Evolutionary conservation across 768 basidiomycete species (phyloP).

Genomic region (Leccinum subgranulosum): DNA sequence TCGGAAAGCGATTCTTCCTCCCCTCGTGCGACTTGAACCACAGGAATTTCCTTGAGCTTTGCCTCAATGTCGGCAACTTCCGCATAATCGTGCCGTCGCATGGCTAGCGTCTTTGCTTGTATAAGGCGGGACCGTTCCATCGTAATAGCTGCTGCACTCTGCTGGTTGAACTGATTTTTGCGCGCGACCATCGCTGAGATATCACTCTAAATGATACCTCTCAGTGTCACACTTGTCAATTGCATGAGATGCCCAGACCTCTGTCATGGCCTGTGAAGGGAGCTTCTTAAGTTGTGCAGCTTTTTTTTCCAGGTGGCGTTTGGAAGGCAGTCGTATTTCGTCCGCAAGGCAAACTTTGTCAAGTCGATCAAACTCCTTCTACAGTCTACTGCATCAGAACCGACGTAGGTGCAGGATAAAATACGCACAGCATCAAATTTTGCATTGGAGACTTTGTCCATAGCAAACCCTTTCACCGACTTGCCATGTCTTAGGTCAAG

Average conservation of each 20-base stretch:
- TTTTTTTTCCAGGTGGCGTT: conserved; percentile 65
- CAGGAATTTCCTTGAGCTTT: conserved; percentile 54
- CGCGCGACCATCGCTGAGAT: conserved; percentile 74
- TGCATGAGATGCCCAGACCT: conserved; percentile 46
- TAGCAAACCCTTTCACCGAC: conserved; percentile 54
- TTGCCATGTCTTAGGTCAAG: conserved; percentile 80
- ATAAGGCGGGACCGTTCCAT: conserved; percentile 66
- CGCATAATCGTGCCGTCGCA: conserved; percentile 64
- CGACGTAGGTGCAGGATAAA: neutral
- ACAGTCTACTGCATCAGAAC: conserved; percentile 12
- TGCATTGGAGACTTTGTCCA: conserved; percentile 88
- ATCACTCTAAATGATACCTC: conserved; percentile 56
- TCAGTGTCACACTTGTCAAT: conserved; percentile 8
- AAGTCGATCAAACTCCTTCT: conserved; percentile 77
- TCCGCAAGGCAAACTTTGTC: conserved; percentile 42
- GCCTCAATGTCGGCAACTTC: conserved; percentile 62
- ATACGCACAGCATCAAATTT: conserved; percentile 56
- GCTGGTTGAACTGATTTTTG: conserved; percentile 46
- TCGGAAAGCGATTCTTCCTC: conserved; percentile 37
- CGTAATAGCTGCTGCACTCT: conserved; percentile 33
- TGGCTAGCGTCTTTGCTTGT: conserved; percentile 71
- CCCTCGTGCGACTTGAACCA: conserved; percentile 17
- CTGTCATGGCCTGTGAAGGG: conserved; percentile 64
- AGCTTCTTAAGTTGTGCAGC: conserved; percentile 57
- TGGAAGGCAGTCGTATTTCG: conserved; percentile 64